Conservation (phyloP, 1,284 basidiomycete species). For the Ganoderma boninense region DNA sequence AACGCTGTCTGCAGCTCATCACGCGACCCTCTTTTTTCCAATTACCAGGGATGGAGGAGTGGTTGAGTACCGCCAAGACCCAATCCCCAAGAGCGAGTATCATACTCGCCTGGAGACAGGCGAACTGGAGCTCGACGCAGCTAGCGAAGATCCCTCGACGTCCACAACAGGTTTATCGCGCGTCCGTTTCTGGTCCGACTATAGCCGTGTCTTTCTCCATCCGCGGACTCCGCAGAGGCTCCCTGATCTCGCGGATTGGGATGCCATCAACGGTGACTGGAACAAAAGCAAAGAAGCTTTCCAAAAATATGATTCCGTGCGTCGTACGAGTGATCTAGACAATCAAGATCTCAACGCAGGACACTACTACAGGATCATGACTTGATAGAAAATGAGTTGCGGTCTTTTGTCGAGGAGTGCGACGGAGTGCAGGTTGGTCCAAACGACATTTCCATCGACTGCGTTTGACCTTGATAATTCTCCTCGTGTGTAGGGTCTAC, state of each 20-base stretch:
- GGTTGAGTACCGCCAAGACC: conserved; percentile 60
- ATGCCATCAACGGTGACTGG: conserved; percentile 65
- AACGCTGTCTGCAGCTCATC: neutral
- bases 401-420: conserved; percentile 77
- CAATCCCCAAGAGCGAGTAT: conserved; percentile 61
- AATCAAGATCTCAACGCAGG: neutral
- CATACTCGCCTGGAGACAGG: conserved; percentile 49
- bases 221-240: conserved; percentile 71
- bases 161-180: conserved; percentile 32
- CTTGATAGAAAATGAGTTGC: conserved; percentile 72
- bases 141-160: conserved; percentile 24
- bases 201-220: conserved; percentile 71
- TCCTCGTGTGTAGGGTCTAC: conserved; percentile 60
- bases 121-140: conserved; percentile 33
- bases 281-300: conserved; percentile 59
- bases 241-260: conserved; percentile 64
- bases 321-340: conserved; percentile 18
- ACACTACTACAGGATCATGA: conserved; percentile 30
- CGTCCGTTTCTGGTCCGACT: conserved; percentile 84
- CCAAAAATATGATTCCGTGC: conserved; percentile 61
- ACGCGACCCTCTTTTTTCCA: conserved; percentile 20
- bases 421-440: conserved; percentile 69
- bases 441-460: neutral
- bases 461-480: neutral
- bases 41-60: conserved; percentile 58